Base-by-base conservation (phyloP, 2,329 filamentous ascomycete genomes). In the Neobulgaria alba region DNA sequence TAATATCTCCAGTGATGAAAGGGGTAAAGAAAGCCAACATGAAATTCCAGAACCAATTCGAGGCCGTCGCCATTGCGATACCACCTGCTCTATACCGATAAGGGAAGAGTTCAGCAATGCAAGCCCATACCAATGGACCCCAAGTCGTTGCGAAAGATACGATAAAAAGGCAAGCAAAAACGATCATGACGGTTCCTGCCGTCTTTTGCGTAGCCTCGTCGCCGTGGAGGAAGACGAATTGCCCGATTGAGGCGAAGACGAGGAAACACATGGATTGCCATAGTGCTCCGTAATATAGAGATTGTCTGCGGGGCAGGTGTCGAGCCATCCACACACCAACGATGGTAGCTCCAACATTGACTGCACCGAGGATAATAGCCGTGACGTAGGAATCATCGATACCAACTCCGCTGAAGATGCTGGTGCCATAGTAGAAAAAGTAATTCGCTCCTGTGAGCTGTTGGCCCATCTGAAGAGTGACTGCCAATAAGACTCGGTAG, bases 11-110 rank as follows among this genome's bases (percentile, higher is more conserved):
- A 0, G 79, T 83, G 57, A 89, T 88, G 61, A 87, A 88, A 1
- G 84, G 81, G 0, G 85, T 87, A 66, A 87, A 86, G 67, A 89
- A 89, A 0, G 75, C 76, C 49, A 85, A 68, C 46, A 79, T 60
- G 62, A 88, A 88, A 61, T 86, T 85, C 78, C 79, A 85, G 21
- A 69, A 65, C 78, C 78, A 82, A 60, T 82, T 82, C 51, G 69
- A 71, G 0, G 74, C 69, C 0, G 77, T 81, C 0, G 74, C 69
- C 2, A 80, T 57, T 2, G 73, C 75, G 68, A 79, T 79, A 20
- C 68, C 72, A 55, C 71, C 71, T 2, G 75, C 75, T 29, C 76
- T 67, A 53, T 79, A 79, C 10, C 76, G 67, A 9, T 72, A 73
- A 0, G 81, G 80, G 58, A 81, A 85, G 35, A 75, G 75, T 59